These are phyloP conservation scores for Cordyceps farinosa DNA, from an alignment of 2,329 filamentous ascomycete species.

Conservation along the genomic window DNA sequence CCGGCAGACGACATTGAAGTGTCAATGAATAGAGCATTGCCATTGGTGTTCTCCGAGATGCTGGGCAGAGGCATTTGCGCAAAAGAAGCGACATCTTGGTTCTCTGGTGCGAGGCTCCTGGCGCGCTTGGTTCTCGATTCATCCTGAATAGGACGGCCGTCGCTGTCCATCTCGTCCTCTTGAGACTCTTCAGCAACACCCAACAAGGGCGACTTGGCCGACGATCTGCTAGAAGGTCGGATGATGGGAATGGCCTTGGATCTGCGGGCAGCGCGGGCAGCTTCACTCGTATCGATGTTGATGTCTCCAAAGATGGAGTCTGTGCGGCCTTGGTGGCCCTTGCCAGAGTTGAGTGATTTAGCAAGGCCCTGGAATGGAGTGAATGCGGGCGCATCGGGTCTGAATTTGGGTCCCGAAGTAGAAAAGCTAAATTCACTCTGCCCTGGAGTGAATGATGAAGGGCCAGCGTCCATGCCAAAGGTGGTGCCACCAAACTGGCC, in stretches of 20 bases:
- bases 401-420: slow-evolving; percentile 63
- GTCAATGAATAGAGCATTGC: slow-evolving; percentile 42
- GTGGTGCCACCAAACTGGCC: slow-evolving; percentile 34
- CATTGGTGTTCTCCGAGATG: slow-evolving; percentile 35
- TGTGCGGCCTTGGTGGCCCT: slow-evolving; percentile 31
- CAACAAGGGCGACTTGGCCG: slow-evolving; percentile 29
- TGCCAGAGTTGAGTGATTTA: slow-evolving; percentile 41
- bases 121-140: slow-evolving; percentile 73
- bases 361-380: slow-evolving; percentile 55
- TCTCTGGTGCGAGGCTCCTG: slow-evolving; percentile 60
- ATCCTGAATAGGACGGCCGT: slow-evolving; percentile 60
- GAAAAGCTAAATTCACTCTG: slow-evolving; percentile 67
- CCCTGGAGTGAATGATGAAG: slow-evolving; percentile 67
- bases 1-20: slow-evolving; percentile 53
- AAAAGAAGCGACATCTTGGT: slow-evolving; percentile 72
- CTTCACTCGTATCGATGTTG: slow-evolving; percentile 57
- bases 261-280: slow-evolving; percentile 63
- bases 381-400: slow-evolving; percentile 73
- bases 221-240: slow-evolving; percentile 55
- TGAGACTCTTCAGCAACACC: slow-evolving; percentile 23
- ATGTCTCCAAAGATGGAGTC: slow-evolving; percentile 68
- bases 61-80: slow-evolving; percentile 39
- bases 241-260: slow-evolving; percentile 84
- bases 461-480: slow-evolving; percentile 63
- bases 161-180: slow-evolving; percentile 43